These are phyloP conservation scores for Suhomyces coccinellae DNA, from an alignment of 1,139 yeast genomes.

Conservation along the genomic window DNA sequence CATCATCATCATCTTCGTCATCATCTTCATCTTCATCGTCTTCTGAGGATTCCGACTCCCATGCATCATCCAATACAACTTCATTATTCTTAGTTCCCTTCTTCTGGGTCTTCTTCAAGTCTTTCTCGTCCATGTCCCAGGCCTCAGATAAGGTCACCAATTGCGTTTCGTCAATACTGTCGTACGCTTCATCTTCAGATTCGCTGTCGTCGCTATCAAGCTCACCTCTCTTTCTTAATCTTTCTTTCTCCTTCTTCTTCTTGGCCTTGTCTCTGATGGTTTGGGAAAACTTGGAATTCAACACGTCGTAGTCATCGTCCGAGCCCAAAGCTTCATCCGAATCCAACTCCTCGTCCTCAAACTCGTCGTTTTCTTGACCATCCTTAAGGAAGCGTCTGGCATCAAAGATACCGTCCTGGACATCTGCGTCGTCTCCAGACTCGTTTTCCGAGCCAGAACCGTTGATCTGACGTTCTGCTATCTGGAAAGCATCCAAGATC, in stretches of 20 bases:
- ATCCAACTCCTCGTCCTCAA: constrained; percentile 70
- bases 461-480: constrained; percentile 44
- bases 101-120: constrained; percentile 28
- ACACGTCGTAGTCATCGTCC: constrained; percentile 70
- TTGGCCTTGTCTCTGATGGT: constrained; percentile 59
- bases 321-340: constrained; percentile 79
- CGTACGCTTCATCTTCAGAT: constrained; percentile 44
- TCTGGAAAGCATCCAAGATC: constrained; percentile 47
- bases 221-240: constrained; percentile 21
- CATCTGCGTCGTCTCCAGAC: constrained; percentile 23
- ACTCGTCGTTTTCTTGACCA: constrained; percentile 27
- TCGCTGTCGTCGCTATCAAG: constrained; percentile 17
- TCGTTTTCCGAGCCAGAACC: constrained; percentile 16
- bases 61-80: constrained; percentile 43
- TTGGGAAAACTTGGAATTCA: constrained; percentile 67
- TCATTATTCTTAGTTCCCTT: constrained; percentile 25
- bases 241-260: constrained; percentile 30
- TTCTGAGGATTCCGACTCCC: constrained; percentile 28
- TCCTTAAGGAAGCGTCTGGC: constrained; percentile 38
- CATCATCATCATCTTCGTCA: constrained; percentile 12
- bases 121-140: constrained; percentile 80
- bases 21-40: constrained; percentile 10
- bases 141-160: constrained; percentile 78
- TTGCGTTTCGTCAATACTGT: constrained; percentile 69
- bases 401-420: constrained; percentile 45